Evolutionary conservation across 306 rosid species (phyloP).

Genomic region (Vigna angularis): DNA sequence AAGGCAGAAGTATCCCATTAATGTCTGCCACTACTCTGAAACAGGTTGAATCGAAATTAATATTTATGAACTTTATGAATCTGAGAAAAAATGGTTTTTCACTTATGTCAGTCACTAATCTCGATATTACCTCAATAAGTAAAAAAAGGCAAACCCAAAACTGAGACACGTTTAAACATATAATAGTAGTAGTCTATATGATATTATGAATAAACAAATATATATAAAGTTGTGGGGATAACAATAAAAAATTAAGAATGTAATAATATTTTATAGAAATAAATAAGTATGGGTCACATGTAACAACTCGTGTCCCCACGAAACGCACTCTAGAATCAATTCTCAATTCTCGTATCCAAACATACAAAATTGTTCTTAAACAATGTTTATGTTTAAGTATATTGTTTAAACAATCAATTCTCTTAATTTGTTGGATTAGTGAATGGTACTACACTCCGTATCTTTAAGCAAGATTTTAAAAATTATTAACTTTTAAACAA

Average conservation of each 20-base stretch:
- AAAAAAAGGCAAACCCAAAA: background rate
- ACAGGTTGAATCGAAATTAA: background rate
- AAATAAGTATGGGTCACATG: slow-evolving; percentile 6
- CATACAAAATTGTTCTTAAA: background rate
- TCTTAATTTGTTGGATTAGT: background rate
- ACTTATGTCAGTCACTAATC: background rate
- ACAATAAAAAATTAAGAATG: background rate
- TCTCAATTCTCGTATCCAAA: background rate
- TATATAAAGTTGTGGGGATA: background rate
- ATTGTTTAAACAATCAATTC: background rate
- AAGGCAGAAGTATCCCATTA: slow-evolving; percentile 1
- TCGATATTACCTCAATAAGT: background rate
- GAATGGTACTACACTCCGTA: no score
- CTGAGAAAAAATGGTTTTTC: background rate
- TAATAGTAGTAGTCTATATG: background rate
- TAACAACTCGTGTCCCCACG: slow-evolving; percentile 24
- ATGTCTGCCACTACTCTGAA: slow-evolving; percentile 22
- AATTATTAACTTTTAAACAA: background rate
- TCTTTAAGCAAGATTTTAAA: no score
- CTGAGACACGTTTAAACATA: background rate
- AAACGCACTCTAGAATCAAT: slow-evolving; percentile 1
- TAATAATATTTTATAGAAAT: background rate
- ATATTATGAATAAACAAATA: background rate
- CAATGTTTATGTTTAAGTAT: background rate
- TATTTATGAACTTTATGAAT: background rate